Evolutionary conservation across 2,329 filamentous ascomycete species (phyloP), one percentile per base, ranked within the genome.

Genomic region (Rhinocladiella similis): DNA sequence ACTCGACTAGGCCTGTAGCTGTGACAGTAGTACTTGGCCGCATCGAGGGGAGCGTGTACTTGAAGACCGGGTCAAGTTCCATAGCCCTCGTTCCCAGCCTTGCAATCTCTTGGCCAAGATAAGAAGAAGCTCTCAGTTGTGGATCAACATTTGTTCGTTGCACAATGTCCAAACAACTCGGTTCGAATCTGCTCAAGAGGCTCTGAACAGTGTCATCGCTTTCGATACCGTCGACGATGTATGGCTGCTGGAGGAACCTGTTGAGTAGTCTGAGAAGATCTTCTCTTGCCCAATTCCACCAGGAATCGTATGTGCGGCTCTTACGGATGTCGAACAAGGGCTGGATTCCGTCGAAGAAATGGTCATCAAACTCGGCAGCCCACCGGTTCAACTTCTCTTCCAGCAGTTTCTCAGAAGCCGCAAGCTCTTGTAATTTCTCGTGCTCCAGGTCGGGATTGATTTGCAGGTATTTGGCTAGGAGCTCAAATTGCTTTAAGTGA

Each of bases 271-370:
- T 42, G 14, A 66, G 13, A 9, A 63, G 29, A 39, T 69, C 69
- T 53, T 72, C 65, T 0, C 64, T 51, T 2, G 54, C 68, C 70
- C 70, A 72, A 50, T 72, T 73, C 72, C 72, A 74, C 52, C 60
- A 70, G 2, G 70, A 73, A 39, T 72, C 62, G 57, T 69, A 74
- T 2, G 52, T 42, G 1, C 72, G 66, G 14, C 54, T 55, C 42
- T 72, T 69, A 0, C 43, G 48, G 13, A 51, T n/a, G 19, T 68
- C 61, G 36, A 73, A 74, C 0, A 64, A 54, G 2, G 70, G 65
- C 10, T 60, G 47, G 10, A 73, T 68, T 2, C 71, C 71, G 18
- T 53, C 46, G 3, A 61, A 52, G 47, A 69, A 73, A 9, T 60
- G 53, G 5, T 69, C 67, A 14, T 66, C 72, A 29, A 69, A 61